Base-by-base conservation (phyloP, 129 eudicot species). In the Gnaphalium uliginosum region DNA sequence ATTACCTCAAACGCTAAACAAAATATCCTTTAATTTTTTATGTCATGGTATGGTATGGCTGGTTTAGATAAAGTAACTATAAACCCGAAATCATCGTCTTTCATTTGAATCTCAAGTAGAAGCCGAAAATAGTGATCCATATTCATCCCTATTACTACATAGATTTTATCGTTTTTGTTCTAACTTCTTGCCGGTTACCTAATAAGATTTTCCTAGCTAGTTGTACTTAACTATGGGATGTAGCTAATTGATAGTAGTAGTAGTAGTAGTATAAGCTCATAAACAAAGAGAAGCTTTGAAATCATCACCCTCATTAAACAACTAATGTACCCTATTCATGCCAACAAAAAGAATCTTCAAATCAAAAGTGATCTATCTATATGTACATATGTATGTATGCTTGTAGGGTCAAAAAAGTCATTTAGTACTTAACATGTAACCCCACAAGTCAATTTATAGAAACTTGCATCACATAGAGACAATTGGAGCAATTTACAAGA, bases 401-500 rank as follows among this genome's bases (percentile, higher is more conserved):
- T 33, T 32, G 67, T 54, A 41, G 30, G 35, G 76, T 25, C 75
- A 57, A 33, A 39, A 27, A 50, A 53, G 51, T 76, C 32, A 68
- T 41, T 54, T 11, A 69, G 37, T 79, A 73, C 43, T 66, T 39
- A 14, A 63, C 71, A 79, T 59, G 77, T 53, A 27, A 79, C 62
- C 78, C 74, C 27, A 66, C 63, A 37, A 10, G 67, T 71, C 72
- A 79, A 64, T 60, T 67, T 64, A 39, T 66, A 23, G 67, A 46
- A 73, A 73, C 63, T 73, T 66, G 79, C 69, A 73, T 68, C 79
- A 66, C 18, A 66, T n/a, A 73, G 70, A 67, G 83, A 80, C 83
- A 73, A 80, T n/a, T 73, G 83, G 83, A 80, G 83, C 75, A 57
- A 15, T 67, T 80, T 80, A 80, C 83, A 66, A 73, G 83, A 74